Evolutionary conservation across 2,329 filamentous ascomycete species (phyloP).

Genomic region (Nigrograna mackinnonii): DNA sequence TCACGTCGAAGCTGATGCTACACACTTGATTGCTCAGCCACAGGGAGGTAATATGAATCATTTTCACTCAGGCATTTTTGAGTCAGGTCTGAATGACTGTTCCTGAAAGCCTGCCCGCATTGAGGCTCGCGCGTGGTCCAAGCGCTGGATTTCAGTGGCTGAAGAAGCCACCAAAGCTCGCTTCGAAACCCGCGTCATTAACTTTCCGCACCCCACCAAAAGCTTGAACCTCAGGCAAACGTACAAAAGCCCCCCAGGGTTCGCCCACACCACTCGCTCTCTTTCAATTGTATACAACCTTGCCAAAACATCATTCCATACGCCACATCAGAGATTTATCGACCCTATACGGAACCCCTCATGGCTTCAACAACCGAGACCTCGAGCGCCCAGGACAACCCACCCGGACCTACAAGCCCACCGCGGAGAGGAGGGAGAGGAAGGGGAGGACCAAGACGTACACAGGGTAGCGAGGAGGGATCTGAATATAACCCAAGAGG

Average conservation of each 20-base stretch:
- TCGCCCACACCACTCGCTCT: background rate
- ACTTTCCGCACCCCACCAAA: no score
- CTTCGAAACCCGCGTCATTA: constrained; percentile 18
- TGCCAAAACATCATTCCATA: background rate
- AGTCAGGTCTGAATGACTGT: constrained; percentile 27
- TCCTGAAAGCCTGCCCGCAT: constrained; percentile 2
- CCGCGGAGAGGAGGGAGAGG: constrained; percentile 34
- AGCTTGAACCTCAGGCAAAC: no score
- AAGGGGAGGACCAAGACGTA: constrained; percentile 27
- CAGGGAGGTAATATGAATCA: constrained; percentile 5
- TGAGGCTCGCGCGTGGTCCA: constrained; percentile 18
- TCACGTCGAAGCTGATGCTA: no score
- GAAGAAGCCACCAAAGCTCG: constrained; percentile 22
- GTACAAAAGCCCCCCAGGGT: no score
- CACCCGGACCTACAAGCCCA: constrained; percentile 27
- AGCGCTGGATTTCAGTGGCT: constrained; percentile 12
- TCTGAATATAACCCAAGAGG: constrained; percentile 26
- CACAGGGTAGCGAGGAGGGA: constrained; percentile 19
- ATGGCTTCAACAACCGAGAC: constrained; percentile 33
- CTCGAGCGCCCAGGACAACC: constrained; percentile 21
- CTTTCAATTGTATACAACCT: background rate
- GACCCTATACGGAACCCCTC: constrained; percentile 21
- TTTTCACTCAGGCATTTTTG: constrained; percentile 8
- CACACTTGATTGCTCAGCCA: background rate
- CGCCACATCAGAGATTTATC: background rate